These are phyloP conservation scores for Helicostylum pulchrum DNA, from an alignment of 192 early-diverging fungal genomes.

Conservation along the genomic window DNA sequence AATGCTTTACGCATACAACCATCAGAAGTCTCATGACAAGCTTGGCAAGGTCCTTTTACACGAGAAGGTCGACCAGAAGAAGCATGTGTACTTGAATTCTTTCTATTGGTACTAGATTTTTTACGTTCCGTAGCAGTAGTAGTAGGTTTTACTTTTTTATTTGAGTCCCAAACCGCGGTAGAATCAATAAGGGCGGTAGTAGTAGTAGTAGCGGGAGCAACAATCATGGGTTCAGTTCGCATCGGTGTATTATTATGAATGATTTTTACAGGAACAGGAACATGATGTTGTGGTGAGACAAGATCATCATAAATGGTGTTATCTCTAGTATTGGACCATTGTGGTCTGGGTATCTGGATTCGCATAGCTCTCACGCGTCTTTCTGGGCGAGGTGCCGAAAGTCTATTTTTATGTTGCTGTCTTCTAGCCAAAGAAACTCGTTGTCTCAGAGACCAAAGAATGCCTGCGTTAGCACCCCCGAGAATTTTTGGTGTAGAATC, in stretches of 20 bases:
- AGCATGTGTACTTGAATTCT: conserved; percentile 2
- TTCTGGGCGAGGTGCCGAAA: conserved; percentile 9
- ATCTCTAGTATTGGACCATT: background rate
- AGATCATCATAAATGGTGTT: background rate
- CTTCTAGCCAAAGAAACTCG: conserved; percentile 19
- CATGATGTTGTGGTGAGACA: background rate
- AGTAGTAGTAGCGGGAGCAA: too few relatives aligned
- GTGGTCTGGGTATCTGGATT: conserved; percentile 19
- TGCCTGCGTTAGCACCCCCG: background rate
- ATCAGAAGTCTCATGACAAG: conserved; percentile 36
- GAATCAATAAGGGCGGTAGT: too few relatives aligned
- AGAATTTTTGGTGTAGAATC: background rate
- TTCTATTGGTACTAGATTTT: too few relatives aligned
- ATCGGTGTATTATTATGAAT: too few relatives aligned
- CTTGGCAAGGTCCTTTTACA: conserved; percentile 37
- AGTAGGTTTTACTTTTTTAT: too few relatives aligned
- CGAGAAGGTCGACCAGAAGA: conserved; percentile 23
- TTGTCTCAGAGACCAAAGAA: conserved; percentile 23
- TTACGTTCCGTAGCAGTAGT: too few relatives aligned
- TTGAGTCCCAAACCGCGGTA: too few relatives aligned
- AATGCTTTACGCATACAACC: conserved; percentile 43
- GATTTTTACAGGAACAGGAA: too few relatives aligned
- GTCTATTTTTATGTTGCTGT: conserved; percentile 3
- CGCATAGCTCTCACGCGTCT: conserved; percentile 17
- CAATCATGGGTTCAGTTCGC: too few relatives aligned